Conservation (phyloP, 345 rosid genomes). For the Syzygium aromaticum region DNA sequence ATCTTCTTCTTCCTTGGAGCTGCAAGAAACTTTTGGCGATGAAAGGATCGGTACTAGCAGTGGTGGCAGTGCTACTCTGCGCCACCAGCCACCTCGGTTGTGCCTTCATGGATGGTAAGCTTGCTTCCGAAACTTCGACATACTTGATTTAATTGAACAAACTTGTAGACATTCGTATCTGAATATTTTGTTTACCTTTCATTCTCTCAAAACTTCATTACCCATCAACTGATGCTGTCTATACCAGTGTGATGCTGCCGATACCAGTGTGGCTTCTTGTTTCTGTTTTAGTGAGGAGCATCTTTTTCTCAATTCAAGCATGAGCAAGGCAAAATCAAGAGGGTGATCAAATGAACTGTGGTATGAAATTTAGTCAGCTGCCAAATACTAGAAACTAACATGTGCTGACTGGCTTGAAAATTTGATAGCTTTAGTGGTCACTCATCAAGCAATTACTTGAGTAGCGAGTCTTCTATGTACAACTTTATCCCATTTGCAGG, state of each 20-base stretch:
- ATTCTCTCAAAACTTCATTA: neutral
- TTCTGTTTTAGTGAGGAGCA: neutral
- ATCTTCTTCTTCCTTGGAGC: neutral
- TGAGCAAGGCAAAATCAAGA: neutral
- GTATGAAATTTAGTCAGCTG: neutral
- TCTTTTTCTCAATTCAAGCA: neutral
- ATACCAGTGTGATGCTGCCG: neutral
- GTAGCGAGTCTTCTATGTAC: neutral
- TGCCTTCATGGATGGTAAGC: constrained; percentile 4
- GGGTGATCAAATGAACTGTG: neutral
- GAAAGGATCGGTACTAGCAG: neutral
- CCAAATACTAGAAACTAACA: neutral
- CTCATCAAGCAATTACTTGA: neutral
- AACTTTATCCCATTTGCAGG: neutral
- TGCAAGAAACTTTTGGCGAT: neutral
- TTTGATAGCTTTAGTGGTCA: neutral
- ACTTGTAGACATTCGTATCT: neutral
- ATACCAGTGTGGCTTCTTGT: neutral
- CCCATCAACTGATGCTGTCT: neutral
- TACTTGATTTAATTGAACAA: neutral
- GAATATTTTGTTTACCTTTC: neutral
- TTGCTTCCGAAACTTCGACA: neutral
- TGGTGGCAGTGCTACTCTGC: neutral
- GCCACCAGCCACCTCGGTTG: neutral
- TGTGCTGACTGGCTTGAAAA: neutral